Base-by-base conservation (phyloP, 805 yeast genomes). In the Metschnikowia aberdeeniae region DNA sequence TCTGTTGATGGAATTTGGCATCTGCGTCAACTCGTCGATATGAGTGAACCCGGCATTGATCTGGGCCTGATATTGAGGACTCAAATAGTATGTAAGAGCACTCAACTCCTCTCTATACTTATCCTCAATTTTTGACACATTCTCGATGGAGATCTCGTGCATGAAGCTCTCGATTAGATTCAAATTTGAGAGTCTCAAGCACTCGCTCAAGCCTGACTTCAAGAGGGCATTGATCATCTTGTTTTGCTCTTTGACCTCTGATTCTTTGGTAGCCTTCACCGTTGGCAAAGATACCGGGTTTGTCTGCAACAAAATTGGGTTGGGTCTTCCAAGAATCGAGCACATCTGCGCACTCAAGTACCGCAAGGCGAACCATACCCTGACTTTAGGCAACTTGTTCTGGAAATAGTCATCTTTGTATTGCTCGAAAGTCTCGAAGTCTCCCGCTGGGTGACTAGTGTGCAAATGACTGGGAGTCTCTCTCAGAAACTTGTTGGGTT, bases 281-380 rank as follows among this genome's bases (percentile, higher is more conserved):
- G 62, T 50, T 44, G 59, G 58, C 38, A 64, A 50, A 6, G 67
- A 60, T 3, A 55, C 49, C 14, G 61, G 59, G 45, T 63, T 62
- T 10, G 68, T 68, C 50, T 67, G 73, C 28, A 70, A 58, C 49
- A 53, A 42, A 8, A 77, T 76, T 1, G 82, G 82, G 49, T 76
- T 77, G 3, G 81, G 81, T 50, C 81, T 62, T 7, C 81, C 81
- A 22, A 76, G 60, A 12, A 76, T 72, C 0, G 80, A 73, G 53
- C 81, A 76, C 14, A 75, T 53, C 30, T 75, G 76, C 1, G 78
- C 75, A n/a, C 73, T 63, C 22, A 74, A 60, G 47, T 72, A 68
- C 49, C 74, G 72, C 43, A 77, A 64, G 2, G 76, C 76, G 45
- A 75, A 73, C 80, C 81, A 77, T 5, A 75, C 64, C 36, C 77